These are phyloP conservation scores for Bathelium albidoporum DNA, from an alignment of 495 filamentous ascomycete species.

Conservation along the genomic window DNA sequence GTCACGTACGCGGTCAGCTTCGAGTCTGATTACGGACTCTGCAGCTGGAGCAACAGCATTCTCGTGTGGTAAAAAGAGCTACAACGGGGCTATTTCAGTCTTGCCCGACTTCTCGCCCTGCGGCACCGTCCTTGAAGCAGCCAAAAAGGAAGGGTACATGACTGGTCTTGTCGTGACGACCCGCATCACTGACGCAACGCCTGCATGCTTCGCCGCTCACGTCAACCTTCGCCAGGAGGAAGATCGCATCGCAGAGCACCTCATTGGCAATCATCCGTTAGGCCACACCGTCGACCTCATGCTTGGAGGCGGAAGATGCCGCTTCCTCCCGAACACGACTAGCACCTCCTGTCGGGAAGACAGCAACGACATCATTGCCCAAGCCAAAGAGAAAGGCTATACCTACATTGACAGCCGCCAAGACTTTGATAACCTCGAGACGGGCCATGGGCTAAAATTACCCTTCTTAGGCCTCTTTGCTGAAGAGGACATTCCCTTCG, in stretches of 20 bases:
- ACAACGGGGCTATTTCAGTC: slow-evolving; percentile 91
- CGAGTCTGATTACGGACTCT: slow-evolving; percentile 80
- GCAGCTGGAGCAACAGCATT: slow-evolving; percentile 95
- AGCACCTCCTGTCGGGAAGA: slow-evolving; percentile 69
- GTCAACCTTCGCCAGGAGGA: slow-evolving; percentile 69
- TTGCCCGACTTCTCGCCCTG: slow-evolving; percentile 76
- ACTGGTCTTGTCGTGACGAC: slow-evolving; percentile 95
- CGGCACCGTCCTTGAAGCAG: slow-evolving; percentile 89
- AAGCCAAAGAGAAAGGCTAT: slow-evolving; percentile 66
- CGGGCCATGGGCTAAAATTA: slow-evolving; percentile 62
- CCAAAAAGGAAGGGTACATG: slow-evolving; percentile 79
- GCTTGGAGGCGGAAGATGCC: slow-evolving; percentile 84
- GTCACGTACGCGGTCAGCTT: slow-evolving; percentile 73
- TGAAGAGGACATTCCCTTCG: slow-evolving; percentile 72
- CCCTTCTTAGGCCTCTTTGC: slow-evolving; percentile 86
- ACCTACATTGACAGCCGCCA: slow-evolving; percentile 60
- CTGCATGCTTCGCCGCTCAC: slow-evolving; percentile 88
- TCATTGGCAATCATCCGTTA: slow-evolving; percentile 71
- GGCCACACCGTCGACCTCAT: slow-evolving; percentile 84
- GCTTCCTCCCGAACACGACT: slow-evolving; percentile 75
- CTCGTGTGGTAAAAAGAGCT: slow-evolving; percentile 82
- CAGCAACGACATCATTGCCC: slow-evolving; percentile 54
- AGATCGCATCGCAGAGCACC: slow-evolving; percentile 84
- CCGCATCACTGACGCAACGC: slow-evolving; percentile 92
- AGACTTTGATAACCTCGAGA: slow-evolving; percentile 66